Conservation (phyloP, 139 green algal genomes). For the Dunaliella sp. region DNA sequence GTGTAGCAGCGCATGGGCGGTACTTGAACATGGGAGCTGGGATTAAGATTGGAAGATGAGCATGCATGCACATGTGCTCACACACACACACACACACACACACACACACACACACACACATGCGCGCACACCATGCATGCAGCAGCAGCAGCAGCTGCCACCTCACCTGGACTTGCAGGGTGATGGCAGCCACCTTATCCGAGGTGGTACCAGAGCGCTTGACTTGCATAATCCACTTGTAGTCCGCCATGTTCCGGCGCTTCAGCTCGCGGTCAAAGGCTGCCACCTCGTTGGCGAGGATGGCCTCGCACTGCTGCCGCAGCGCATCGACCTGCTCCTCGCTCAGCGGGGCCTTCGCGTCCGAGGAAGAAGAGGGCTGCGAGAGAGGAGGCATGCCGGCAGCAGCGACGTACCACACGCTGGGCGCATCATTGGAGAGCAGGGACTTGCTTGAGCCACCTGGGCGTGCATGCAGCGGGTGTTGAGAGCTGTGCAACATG, state of each 20-base stretch:
- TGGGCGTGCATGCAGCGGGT: conserved; percentile 13
- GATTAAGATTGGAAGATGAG: no score
- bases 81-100: no score
- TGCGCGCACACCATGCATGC: no score
- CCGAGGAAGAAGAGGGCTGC: background rate
- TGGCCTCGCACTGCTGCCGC: conserved; percentile 22
- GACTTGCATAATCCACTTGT: conserved; percentile 78
- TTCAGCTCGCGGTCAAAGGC: conserved; percentile 61
- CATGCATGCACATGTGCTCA: no score
- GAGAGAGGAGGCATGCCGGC: conserved; percentile 38
- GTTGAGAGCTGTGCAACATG: no score
- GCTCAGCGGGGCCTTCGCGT: background rate
- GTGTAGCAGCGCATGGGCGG: conserved; percentile 10
- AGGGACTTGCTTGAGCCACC: conserved; percentile 48
- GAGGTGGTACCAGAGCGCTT: conserved; percentile 62
- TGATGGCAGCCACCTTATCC: conserved; percentile 83
- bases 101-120: no score
- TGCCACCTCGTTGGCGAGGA: conserved; percentile 55
- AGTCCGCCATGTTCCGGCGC: conserved; percentile 50
- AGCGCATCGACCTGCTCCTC: background rate
- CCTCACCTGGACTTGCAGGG: conserved; percentile 75
- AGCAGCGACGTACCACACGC: conserved; percentile 64
- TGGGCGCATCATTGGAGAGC: conserved; percentile 52
- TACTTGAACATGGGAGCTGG: no score
- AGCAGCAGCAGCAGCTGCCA: no score